Conservation (phyloP, 306 rosid species). For the Pueraria montana region DNA sequence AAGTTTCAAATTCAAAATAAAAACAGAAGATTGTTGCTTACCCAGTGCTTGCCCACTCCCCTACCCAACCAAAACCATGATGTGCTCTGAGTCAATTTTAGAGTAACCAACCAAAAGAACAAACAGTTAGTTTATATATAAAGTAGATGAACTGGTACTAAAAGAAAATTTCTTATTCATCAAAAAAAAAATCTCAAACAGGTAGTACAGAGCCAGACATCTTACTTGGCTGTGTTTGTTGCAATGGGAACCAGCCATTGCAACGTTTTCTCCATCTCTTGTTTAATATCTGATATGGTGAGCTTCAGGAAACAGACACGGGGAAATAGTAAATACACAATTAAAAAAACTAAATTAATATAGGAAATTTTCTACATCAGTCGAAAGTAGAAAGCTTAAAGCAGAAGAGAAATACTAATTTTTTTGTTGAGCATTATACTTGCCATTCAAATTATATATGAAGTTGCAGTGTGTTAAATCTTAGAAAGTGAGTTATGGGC, state of each 20-base stretch:
- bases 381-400: slow-evolving; percentile 28
- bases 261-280: slow-evolving; percentile 89
- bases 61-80: slow-evolving; percentile 98
- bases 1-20: not conserved
- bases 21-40: slow-evolving; percentile 53
- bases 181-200: not conserved
- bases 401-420: slow-evolving; percentile 18
- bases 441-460: slow-evolving; percentile 3
- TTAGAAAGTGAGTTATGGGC: no score
- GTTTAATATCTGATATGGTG: slow-evolving; percentile 70
- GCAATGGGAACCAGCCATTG: slow-evolving; percentile 88
- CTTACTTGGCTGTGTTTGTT: slow-evolving; percentile 91
- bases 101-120: slow-evolving; percentile 52
- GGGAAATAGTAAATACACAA: not conserved
- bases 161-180: slow-evolving; percentile 6
- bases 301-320: slow-evolving; percentile 64
- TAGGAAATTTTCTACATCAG: slow-evolving; percentile 19
- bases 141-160: slow-evolving; percentile 18
- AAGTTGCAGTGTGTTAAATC: slow-evolving; percentile 8
- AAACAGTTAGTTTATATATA: slow-evolving; percentile 42
- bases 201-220: slow-evolving; percentile 26
- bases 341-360: not conserved
- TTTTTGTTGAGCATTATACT: not conserved
- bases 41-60: slow-evolving; percentile 94
- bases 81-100: slow-evolving; percentile 71